Evolutionary conservation across 2,329 filamentous ascomycete genomes (phyloP).

Genomic region (Nemania sp.): DNA sequence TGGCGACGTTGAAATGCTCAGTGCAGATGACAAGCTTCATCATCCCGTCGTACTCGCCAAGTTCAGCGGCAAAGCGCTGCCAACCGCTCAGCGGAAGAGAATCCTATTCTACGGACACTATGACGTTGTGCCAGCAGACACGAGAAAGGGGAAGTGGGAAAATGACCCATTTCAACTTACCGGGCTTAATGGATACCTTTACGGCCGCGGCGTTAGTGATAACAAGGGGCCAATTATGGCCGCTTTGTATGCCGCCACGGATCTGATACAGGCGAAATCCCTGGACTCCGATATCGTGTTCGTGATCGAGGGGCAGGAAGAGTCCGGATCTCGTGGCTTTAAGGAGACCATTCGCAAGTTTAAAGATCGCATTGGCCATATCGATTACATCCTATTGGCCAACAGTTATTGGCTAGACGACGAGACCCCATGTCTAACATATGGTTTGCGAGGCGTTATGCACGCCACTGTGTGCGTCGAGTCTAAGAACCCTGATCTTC

Average conservation of each 20-base stretch:
- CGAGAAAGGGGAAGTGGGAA: constrained; percentile 80
- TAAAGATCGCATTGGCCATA: constrained; percentile 82
- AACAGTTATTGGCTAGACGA: constrained; percentile 99
- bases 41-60: constrained; percentile 94
- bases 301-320: constrained; percentile 94
- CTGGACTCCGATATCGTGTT: constrained; percentile 90
- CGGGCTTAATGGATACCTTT: constrained; percentile 89
- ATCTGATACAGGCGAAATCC: constrained; percentile 80
- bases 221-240: constrained; percentile 97
- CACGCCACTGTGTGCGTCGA: constrained; percentile 90
- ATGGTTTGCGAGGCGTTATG: constrained; percentile 89
- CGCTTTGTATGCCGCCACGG: constrained; percentile 89
- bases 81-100: constrained; percentile 72
- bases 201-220: constrained; percentile 94
- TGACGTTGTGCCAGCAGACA: constrained; percentile 91
- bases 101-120: constrained; percentile 98
- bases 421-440: constrained; percentile 91
- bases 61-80: constrained; percentile 76
- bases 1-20: constrained; percentile 87
- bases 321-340: constrained; percentile 91
- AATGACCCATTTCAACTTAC: constrained; percentile 88
- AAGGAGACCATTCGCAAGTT: constrained; percentile 78
- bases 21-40: constrained; percentile 69
- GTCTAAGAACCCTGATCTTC: constrained; percentile 83
- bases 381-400: constrained; percentile 93